Conservation (phyloP, 2,329 filamentous ascomycete genomes). For the Ceratocystis papillata region DNA sequence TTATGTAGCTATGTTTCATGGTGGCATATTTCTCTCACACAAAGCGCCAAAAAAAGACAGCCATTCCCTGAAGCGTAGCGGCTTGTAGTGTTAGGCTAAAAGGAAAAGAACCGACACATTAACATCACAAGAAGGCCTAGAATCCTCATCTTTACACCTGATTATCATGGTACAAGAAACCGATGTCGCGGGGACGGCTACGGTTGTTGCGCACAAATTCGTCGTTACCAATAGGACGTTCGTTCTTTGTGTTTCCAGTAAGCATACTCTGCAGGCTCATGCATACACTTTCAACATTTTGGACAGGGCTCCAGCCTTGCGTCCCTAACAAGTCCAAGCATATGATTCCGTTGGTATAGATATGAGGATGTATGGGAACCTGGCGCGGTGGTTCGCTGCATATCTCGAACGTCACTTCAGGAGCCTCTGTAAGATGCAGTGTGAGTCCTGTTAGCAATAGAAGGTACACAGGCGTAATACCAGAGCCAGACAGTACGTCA, state of each 20-base stretch:
- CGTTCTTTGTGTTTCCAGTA: conserved; percentile 84
- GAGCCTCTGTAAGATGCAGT: conserved; percentile 54
- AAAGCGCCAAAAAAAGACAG: background rate
- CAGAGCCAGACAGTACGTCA: background rate
- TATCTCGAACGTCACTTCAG: conserved; percentile 81
- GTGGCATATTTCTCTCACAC: background rate
- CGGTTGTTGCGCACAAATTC: conserved; percentile 77
- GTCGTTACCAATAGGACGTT: conserved; percentile 79
- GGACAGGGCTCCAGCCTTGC: conserved; percentile 90
- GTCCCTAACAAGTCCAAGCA: conserved; percentile 84
- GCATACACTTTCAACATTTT: conserved; percentile 92
- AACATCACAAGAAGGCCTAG: background rate
- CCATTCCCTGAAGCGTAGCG: background rate
- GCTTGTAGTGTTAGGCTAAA: background rate
- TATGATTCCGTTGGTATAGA: conserved; percentile 98
- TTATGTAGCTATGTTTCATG: background rate
- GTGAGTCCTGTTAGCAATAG: conserved; percentile 8
- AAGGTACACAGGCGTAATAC: background rate
- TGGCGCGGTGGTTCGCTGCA: conserved; percentile 42
- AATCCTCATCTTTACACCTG: conserved; percentile 43
- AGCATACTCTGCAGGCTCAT: conserved; percentile 98
- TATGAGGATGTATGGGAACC: conserved; percentile 92
- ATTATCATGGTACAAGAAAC: conserved; percentile 89
- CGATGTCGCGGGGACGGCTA: conserved; percentile 73
- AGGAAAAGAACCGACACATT: background rate